Base-by-base conservation (phyloP, 495 filamentous ascomycete genomes). In the Penicillium cinerascens region DNA sequence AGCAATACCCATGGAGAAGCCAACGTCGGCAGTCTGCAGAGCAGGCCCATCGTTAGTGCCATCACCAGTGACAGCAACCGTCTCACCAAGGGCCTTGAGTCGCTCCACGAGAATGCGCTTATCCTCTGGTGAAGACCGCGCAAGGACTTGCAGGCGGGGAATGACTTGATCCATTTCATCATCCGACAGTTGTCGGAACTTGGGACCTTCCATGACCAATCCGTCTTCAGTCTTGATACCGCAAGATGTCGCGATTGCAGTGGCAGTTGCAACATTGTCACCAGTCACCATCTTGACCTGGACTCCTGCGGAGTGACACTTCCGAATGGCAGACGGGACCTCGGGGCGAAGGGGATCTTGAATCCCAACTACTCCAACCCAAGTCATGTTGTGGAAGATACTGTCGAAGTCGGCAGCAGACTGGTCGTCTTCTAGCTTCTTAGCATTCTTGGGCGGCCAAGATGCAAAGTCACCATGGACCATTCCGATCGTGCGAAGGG, bases 11-110 rank as follows among this genome's bases (percentile, higher is more conserved):
- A 95, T 95, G 42, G 90, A 92, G 69, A 95, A 95, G 16, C 90
- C 90, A 40, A 95, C 87, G 65, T 95, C 90, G 21, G 90, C 89
- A 56, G 84, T 85, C 61, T 88, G 89, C 49, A 95, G 75, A 41
- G 90, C 90, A 10, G 90, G 90, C 1, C 88, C 90, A 66, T 95
- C 90, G 63, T 95, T 95, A 44, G 90, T 95, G 16, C 90, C 90
- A 61, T 95, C 90, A 39, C 90, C 90, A 7, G 90, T 95, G 1
- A 92, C 88, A 36, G 88, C 88, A 29, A 92, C 88, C n/a, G 83
- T 90, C 49, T 91, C 87, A 17, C 85, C 87, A 54, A 84, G 78
- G 17, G 83, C 72, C 69, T 90, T 90, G 35, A 92, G 80, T 23
- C 82, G 79, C 43, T 81, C 80, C 27, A 91, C 88, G 17, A 92